Base-by-base conservation (phyloP, 768 basidiomycete species). In the Ramaria sp. region DNA sequence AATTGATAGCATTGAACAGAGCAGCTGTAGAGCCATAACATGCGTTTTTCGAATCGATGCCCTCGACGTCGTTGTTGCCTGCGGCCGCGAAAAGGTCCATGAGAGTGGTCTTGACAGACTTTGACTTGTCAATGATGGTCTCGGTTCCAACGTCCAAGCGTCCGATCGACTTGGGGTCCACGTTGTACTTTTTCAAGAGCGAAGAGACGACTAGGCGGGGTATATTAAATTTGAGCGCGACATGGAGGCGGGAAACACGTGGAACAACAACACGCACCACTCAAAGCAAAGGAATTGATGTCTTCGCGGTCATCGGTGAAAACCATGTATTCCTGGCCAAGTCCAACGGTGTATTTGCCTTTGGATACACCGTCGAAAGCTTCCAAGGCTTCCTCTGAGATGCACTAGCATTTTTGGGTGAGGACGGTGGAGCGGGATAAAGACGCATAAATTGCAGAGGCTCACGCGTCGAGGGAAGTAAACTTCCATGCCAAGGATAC, bases 21-120 rank as follows among this genome's bases (percentile, higher is more conserved):
- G 96, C 96, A 43, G 96, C 96, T 22, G 96, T 99, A 34, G 91
- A 94, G 27, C 96, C 96, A 64, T 99, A 99, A 75, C 96, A 99
- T 18, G 96, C 96, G 66, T 97, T 99, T 75, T 98, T 98, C 44
- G 89, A 93, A 73, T 99, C 96, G 68, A 99, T 88, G 61, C 96
- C 96, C 71, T 99, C 96, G 55, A 99, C 92, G 65, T 99, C 96
- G 62, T 79, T 81, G 79, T 99, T 99, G 55, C 93, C 93, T 28
- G 84, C 80, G 56, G 81, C 82, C 43, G 87, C 83, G 66, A 99
- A 99, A 64, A 98, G 85, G 70, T 97, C 92, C 96, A 99, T 98
- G 57, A 99, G 80, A 55, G 89, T 85, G 1, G 96, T 97, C 73
- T 99, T 99, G 69, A 92, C 91, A 6, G 95, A 89, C 71, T 99